Base-by-base conservation (phyloP, 2,329 filamentous ascomycete genomes). In the Pseudogymnoascus sp. region DNA sequence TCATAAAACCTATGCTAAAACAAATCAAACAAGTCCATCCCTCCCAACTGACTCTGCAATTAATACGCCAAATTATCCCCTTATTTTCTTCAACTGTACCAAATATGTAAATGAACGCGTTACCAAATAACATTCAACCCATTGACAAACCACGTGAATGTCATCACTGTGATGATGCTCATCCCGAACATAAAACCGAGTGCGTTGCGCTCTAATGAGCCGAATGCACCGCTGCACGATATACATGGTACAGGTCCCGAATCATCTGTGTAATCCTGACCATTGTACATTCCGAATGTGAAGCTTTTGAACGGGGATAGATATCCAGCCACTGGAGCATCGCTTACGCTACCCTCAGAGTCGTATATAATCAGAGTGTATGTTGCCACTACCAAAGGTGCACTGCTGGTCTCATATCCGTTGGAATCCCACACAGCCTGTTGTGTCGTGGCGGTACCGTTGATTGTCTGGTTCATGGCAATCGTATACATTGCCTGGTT, bases 321-420 rank as follows among this genome's bases (percentile, higher is more conserved):
- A 69, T 86, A 86, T 16, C 86, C 86, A 4, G 84, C 71, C 64
- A 82, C 75, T 2, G 83, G 77, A 1, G 77, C 74, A n/a, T 80
- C 81, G 66, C 74, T 83, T 57, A 83, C 74, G 37, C 75, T 75
- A 28, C 78, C 77, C 19, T 83, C 83, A 2, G 85, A 79, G 70
- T 88, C 85, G 73, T 83, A 81, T 72, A 89, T 80, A 64, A 88
- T 76, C 8, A 89, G 79, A 0, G 84, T 86, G 75, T 87, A 89
- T 71, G 82, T 74, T 63, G 81, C 78, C 1, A 79, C 81, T 41
- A 81, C 73, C 45, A 88, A 77, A 36, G 81, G 83, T 36, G 51
- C 25, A 60, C 75, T 73, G 11, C 39, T 43, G 39, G 21, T 41
- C 34, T 76, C 72, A 31, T 62, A 45, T 34, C 28, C 41, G 31